Percentiles rank a stretch among this genome's conserved stretches.
These are phyloP conservation scores for Beauveria bassiana DNA, from an alignment of 2,329 filamentous ascomycete species.

Conservation along the genomic window DNA sequence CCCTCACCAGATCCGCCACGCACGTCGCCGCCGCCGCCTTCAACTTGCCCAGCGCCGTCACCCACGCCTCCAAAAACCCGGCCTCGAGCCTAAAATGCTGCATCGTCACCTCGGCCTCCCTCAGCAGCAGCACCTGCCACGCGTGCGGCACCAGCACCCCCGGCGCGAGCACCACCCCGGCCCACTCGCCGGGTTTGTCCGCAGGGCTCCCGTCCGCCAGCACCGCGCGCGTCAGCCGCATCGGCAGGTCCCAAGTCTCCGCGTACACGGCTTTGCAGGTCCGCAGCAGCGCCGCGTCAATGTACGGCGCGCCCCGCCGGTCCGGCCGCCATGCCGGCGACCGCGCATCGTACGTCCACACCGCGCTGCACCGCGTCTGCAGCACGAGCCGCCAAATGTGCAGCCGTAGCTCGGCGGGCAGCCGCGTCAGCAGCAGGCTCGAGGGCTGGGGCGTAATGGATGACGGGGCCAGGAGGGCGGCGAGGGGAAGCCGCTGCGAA, in stretches of 20 bases:
- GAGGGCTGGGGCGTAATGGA: background rate
- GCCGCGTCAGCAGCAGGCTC: background rate
- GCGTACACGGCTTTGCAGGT: constrained; percentile 4
- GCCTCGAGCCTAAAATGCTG: constrained; percentile 6
- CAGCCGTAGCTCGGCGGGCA: constrained; percentile 1
- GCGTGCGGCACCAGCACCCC: constrained; percentile 9
- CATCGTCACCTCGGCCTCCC: constrained; percentile 1
- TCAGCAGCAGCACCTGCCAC: constrained; percentile 9
- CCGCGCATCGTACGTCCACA: background rate
- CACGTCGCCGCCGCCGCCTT: constrained; percentile 5
- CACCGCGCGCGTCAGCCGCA: background rate
- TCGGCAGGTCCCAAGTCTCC: constrained; percentile 8
- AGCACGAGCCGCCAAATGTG: background rate
- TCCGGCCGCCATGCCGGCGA: constrained; percentile 7
- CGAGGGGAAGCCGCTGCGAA: constrained; percentile 2
- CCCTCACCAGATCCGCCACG: constrained; percentile 1
- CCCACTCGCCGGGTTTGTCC: constrained; percentile 7
- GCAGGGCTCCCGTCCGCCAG: constrained; percentile 4
- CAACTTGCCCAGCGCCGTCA: constrained; percentile 1
- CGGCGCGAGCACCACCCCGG: constrained; percentile 1
- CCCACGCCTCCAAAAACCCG: constrained; percentile 3
- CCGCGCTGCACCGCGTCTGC: constrained; percentile 1
- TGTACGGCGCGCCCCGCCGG: constrained; percentile 4
- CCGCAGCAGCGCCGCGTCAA: constrained; percentile 6
- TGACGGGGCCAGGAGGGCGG: background rate